Percentiles rank a stretch among this genome's conserved stretches.
Conservation (phyloP, 2,329 filamentous ascomycete species). For the Acrodontium crateriforme region DNA sequence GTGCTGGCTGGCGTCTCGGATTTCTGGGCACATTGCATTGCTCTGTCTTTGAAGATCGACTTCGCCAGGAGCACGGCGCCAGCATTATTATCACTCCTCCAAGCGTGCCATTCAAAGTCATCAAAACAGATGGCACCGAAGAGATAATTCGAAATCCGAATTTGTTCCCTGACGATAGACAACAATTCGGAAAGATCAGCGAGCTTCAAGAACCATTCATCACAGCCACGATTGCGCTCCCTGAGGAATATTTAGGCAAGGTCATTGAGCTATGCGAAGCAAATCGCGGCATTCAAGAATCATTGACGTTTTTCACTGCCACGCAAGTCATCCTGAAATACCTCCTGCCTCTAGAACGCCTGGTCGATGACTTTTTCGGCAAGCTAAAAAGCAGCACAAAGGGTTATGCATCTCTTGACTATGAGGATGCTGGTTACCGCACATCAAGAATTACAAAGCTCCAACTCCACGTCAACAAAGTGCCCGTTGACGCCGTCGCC, state of each 20-base stretch:
- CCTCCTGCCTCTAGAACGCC: conserved; percentile 69
- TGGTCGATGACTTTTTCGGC: conserved; percentile 95
- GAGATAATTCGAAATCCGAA: conserved; percentile 73
- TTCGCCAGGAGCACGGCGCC: conserved; percentile 85
- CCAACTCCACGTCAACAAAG: conserved; percentile 85
- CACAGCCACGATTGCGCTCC: conserved; percentile 71
- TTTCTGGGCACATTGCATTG: conserved; percentile 96
- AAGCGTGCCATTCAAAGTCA: conserved; percentile 78
- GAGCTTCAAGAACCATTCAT: conserved; percentile 65
- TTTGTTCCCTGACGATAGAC: conserved; percentile 66
- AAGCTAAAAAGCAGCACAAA: conserved; percentile 90
- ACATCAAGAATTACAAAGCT: conserved; percentile 71
- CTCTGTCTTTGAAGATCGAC: conserved; percentile 94
- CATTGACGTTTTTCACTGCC: conserved; percentile 79
- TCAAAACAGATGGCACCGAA: conserved; percentile 65
- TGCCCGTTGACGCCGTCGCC: conserved; percentile 86
- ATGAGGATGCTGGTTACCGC: conserved; percentile 87
- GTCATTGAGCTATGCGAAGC: conserved; percentile 90
- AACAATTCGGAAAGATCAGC: conserved; percentile 38
- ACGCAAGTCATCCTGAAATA: conserved; percentile 94
- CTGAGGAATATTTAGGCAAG: conserved; percentile 84
- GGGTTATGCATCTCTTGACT: conserved; percentile 90
- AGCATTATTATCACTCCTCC: conserved; percentile 96
- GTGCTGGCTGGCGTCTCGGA: conserved; percentile 84
- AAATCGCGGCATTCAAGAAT: conserved; percentile 76